phyloP scores from a whole-genome alignment of 2,329 filamentous ascomycete genomes.

The Colletotrichum sp. region DNA sequence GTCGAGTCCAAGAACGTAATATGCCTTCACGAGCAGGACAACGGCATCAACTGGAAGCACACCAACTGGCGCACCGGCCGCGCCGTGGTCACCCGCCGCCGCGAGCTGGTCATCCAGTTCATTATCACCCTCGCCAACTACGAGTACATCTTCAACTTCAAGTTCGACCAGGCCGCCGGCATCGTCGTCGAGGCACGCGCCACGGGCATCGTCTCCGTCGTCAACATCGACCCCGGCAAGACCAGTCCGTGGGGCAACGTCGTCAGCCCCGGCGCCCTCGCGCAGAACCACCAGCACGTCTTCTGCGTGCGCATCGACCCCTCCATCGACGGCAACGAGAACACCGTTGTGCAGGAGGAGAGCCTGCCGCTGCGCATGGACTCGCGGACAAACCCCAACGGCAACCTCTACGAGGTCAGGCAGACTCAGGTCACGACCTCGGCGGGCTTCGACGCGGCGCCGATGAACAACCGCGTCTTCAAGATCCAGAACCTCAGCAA shows the following conservation, averaged over 20 bases:
- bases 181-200: constrained; percentile 23
- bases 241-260: constrained; percentile 53
- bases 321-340: constrained; percentile 57
- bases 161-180: constrained; percentile 54
- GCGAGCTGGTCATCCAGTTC: constrained; percentile 60
- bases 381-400: constrained; percentile 51
- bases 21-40: constrained; percentile 22
- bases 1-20: constrained; percentile 46
- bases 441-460: constrained; percentile 45
- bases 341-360: constrained; percentile 60
- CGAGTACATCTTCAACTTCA: constrained; percentile 46
- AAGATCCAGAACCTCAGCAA: constrained; percentile 16
- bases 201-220: constrained; percentile 48
- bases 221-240: constrained; percentile 51
- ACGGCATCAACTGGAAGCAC: constrained; percentile 30
- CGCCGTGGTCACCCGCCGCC: constrained; percentile 54
- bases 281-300: constrained; percentile 64
- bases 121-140: constrained; percentile 66
- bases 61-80: constrained; percentile 60
- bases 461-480: constrained; percentile 38
- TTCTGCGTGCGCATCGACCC: constrained; percentile 61
- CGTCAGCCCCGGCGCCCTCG: constrained; percentile 57
- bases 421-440: constrained; percentile 48
- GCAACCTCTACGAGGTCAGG: constrained; percentile 46
- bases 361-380: constrained; percentile 56